phyloP scores from a whole-genome alignment of 805 yeast species.

The Torulaspora delbrueckii region DNA sequence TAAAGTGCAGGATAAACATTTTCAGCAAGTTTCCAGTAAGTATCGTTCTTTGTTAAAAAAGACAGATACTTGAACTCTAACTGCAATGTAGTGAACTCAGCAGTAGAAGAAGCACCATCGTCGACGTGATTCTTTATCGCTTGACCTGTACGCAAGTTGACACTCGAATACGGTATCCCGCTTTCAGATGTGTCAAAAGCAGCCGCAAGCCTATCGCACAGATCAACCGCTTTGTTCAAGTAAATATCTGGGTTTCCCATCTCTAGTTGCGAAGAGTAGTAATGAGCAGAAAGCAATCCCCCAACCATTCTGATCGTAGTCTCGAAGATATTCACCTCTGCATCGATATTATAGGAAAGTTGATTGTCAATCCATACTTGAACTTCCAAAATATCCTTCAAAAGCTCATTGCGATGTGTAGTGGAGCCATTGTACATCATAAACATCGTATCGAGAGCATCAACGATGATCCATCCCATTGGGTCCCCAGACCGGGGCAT shows the following conservation, averaged over 20 bases:
- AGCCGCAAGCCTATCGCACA: conserved; percentile 68
- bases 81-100: conserved; percentile 84
- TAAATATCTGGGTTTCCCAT: conserved; percentile 45
- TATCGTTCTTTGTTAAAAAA: conserved; percentile 68
- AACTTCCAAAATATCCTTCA: conserved; percentile 59
- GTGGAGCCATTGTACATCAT: conserved; percentile 54
- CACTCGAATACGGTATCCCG: conserved; percentile 76
- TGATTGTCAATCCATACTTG: conserved; percentile 70
- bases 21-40: conserved; percentile 78
- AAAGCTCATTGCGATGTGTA: conserved; percentile 27
- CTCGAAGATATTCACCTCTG: conserved; percentile 78
- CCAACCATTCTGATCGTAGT: conserved; percentile 95
- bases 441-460: conserved; percentile 75
- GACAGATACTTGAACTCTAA: conserved; percentile 81
- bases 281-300: conserved; percentile 80
- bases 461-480: conserved; percentile 90
- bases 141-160: conserved; percentile 60
- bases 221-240: conserved; percentile 70
- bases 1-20: conserved; percentile 67
- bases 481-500: conserved; percentile 67
- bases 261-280: conserved; percentile 51
- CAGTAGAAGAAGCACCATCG: conserved; percentile 78
- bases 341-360: conserved; percentile 65
- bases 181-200: conserved; percentile 55
- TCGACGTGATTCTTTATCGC: conserved; percentile 61